Conservation (phyloP, 495 filamentous ascomycete species). For the Tuber calosporum region DNA sequence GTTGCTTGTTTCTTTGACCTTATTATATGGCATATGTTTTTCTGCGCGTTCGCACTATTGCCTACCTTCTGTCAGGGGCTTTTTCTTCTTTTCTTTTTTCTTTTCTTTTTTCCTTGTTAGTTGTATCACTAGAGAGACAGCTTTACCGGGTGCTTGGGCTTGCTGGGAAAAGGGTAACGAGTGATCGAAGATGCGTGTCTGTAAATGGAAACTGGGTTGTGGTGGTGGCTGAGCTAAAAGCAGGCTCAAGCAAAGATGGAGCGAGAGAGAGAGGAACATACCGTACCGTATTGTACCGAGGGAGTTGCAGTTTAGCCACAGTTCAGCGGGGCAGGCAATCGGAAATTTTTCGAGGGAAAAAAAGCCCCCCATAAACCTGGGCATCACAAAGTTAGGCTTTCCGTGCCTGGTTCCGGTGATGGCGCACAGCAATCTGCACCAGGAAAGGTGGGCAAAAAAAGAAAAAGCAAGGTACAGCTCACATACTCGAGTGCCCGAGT, state of each 20-base stretch:
- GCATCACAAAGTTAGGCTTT: not conserved
- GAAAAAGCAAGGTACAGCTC: not conserved
- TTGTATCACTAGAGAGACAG: constrained; percentile 34
- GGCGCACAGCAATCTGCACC: not conserved
- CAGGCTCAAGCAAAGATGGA: not conserved
- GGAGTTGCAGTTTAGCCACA: not conserved
- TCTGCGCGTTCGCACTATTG: constrained; percentile 6
- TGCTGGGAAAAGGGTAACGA: not conserved
- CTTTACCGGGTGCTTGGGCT: constrained; percentile 15
- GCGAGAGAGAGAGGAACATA: not conserved
- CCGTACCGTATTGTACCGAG: not conserved
- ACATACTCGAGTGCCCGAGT: too few relatives aligned
- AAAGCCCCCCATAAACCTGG: not conserved
- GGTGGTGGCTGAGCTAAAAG: not conserved
- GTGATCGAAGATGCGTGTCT: not conserved
- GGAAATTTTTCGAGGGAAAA: not conserved
- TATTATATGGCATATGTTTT: constrained; percentile 7
- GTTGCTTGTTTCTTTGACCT: constrained; percentile 23
- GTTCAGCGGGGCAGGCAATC: not conserved
- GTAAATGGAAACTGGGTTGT: not conserved
- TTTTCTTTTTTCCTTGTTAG: constrained; percentile 14
- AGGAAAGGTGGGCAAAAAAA: not conserved
- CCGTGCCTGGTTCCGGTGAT: not conserved
- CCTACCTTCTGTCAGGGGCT: constrained; percentile 11
- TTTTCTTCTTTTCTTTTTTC: constrained; percentile 13